Base-by-base conservation (phyloP, 805 yeast species). In the Zygosaccharomyces lentus region DNA sequence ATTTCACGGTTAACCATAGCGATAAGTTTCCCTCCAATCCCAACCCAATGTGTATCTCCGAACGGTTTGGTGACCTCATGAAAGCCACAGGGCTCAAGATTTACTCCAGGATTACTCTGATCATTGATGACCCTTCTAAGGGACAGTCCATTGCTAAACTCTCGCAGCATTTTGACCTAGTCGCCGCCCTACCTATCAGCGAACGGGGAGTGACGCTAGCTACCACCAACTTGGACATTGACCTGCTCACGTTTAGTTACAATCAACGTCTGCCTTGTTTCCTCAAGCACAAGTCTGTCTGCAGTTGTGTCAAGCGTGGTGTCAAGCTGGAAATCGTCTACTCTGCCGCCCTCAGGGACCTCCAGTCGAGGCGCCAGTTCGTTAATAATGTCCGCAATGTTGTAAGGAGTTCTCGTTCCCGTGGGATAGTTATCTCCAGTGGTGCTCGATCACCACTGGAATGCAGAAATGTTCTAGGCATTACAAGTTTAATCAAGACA, bases 271-370 rank as follows among this genome's bases (percentile, higher is more conserved):
- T 88, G 39, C 91, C 95, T 0, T 82, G 79, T 51, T 87, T 81
- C 61, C 68, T 93, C 53, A 84, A 84, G 56, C 96, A 89, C 67
- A 88, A 89, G 56, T 80, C 87, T 1, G 74, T 88, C 7, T 85
- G 96, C 35, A 80, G 88, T 34, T 96, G 95, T 1, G 73, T 87
- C 3, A 83, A 82, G 15, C 77, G 88, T 41, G 98, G 98, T 2
- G 76, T 88, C 21, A 80, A 80, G 53, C 77, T 93, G 52, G 99
- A 93, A 61, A 74, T 93, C 7, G 74, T 79, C 37, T 91, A 91
- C 65, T 62, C 76, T 6, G 70, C 78, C 26, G 71, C 81, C 35
- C 65, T 84, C 30, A 51, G 62, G 37, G 60, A 61, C 26, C 61
- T 72, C 15, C 67, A 71, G 27, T 62, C 73, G 15, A 73, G 91